Evolutionary conservation across 345 rosid species (phyloP), one percentile per base, ranked within the genome.

Genomic region (Microthlaspi erraticum): DNA sequence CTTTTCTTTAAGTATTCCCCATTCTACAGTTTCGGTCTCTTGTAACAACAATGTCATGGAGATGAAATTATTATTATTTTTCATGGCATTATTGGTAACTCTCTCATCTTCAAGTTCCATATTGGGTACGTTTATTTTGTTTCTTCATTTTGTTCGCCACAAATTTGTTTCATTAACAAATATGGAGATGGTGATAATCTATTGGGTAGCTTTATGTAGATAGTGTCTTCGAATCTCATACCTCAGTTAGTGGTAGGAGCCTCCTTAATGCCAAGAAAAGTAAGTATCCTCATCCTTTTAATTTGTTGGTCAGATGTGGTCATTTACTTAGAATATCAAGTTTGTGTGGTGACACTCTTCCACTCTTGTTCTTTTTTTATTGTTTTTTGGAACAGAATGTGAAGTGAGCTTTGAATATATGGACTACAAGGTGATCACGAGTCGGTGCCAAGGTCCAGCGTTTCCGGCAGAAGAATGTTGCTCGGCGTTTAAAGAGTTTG

Each of bases 201-300:
- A 26, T 16, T 66, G 70, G 44, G 14, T 37, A 32, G 18, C 8
- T 72, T 79, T 64, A 8, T 80, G 60, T 84, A 87, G 91, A 78
- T 75, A 68, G 42, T 17, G 65, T 79, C 69, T 82, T 86, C 11
- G 70, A 77, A 68, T 85, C 81, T 62, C 79, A 67, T 45, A 65
- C 60, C 64, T 75, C 71, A 45, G 71, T 66, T 60, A 58, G 73
- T 45, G 81, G 83, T 61, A 83, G 93, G 60, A 87, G 58, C 70
- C 88, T 89, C 44, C 91, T 87, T 55, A 83, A 82, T 74, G 75
- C 93, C 56, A 84, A 76, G 81, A 87, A 89, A 85, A 79, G 96
- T 89, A 74, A 43, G 83, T 57, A 23, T 67, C 11, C 8, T 62
- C 16, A 14, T 64, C 46, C 33, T 26, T 42, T 57, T 49, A 5